These are phyloP conservation scores for Yamadazyma dendronema DNA, from an alignment of 1,139 yeast species.

Conservation along the genomic window DNA sequence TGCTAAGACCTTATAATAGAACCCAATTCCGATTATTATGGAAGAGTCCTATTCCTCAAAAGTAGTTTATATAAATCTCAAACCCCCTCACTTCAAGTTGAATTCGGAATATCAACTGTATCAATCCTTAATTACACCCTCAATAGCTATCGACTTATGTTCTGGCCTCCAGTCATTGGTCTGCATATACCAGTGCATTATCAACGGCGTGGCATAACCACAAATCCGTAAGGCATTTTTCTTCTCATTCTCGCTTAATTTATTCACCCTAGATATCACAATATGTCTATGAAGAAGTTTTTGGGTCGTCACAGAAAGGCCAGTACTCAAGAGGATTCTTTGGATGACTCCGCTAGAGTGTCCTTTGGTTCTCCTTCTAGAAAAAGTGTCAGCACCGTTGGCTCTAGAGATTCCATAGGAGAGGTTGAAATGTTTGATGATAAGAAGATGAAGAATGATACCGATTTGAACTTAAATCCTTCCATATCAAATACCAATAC, in stretches of 20 bases:
- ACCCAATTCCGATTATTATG: too few relatives aligned
- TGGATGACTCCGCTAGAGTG: background rate
- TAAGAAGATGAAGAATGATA: slow-evolving; percentile 26
- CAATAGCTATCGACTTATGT: too few relatives aligned
- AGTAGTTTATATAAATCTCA: too few relatives aligned
- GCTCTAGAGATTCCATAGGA: slow-evolving; percentile 33
- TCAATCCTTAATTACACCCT: too few relatives aligned
- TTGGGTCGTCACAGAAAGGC: slow-evolving; percentile 17
- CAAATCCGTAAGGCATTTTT: slow-evolving; percentile 4
- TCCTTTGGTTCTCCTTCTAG: slow-evolving; percentile 12
- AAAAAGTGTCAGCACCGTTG: slow-evolving; percentile 27
- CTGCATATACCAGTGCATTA: background rate
- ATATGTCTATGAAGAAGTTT: slow-evolving; percentile 22
- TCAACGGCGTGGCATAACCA: background rate
- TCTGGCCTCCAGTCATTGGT: background rate
- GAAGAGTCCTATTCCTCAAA: too few relatives aligned
- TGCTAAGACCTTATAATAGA: too few relatives aligned
- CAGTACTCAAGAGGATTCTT: slow-evolving; percentile 3
- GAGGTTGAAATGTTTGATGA: slow-evolving; percentile 33
- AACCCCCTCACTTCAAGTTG: too few relatives aligned
- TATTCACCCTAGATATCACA: background rate
- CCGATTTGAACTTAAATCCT: slow-evolving; percentile 38
- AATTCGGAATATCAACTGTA: too few relatives aligned
- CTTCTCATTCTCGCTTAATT: background rate
- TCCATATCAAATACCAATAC: slow-evolving; percentile 25